Evolutionary conservation across 768 basidiomycete genomes (phyloP).

Genomic region (Strobilomyces echinocephalus): DNA sequence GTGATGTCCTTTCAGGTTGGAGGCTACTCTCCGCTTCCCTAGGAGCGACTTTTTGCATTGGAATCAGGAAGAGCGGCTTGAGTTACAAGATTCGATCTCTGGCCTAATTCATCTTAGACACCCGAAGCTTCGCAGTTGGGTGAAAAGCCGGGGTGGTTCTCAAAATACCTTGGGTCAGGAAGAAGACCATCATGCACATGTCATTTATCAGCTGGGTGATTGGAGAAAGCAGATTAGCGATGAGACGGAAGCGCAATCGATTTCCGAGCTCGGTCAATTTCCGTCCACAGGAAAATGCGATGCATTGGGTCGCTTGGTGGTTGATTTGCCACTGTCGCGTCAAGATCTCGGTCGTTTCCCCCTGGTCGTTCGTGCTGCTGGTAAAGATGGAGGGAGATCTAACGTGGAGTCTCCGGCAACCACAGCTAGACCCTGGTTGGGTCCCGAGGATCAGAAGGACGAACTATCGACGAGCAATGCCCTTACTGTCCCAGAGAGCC

Average conservation of each 20-base stretch:
- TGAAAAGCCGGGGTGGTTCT: not conserved
- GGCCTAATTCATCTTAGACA: not conserved
- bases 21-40: not conserved
- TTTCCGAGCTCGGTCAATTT: not conserved
- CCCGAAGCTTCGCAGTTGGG: not conserved
- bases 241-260: not conserved
- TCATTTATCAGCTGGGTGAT: not conserved
- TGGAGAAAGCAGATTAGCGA: not conserved
- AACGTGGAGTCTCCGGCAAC: no score
- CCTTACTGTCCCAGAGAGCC: no score
- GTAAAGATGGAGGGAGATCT: not conserved
- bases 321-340: not conserved
- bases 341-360: not conserved
- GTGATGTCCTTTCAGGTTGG: not conserved
- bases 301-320: constrained; percentile 1
- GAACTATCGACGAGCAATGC: no score
- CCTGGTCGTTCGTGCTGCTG: not conserved
- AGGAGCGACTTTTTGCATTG: not conserved
- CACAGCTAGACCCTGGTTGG: no score
- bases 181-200: accelerated
- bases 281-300: constrained; percentile 4
- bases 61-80: accelerated
- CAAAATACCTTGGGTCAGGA: not conserved
- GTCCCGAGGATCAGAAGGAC: no score
- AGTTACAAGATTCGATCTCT: not conserved